A percentile compares a stretch with the other conserved stretches of the same genome.
Evolutionary conservation across 352 stramenopile genomes (phyloP).

Genomic region (Globisporangium paroecandrum): DNA sequence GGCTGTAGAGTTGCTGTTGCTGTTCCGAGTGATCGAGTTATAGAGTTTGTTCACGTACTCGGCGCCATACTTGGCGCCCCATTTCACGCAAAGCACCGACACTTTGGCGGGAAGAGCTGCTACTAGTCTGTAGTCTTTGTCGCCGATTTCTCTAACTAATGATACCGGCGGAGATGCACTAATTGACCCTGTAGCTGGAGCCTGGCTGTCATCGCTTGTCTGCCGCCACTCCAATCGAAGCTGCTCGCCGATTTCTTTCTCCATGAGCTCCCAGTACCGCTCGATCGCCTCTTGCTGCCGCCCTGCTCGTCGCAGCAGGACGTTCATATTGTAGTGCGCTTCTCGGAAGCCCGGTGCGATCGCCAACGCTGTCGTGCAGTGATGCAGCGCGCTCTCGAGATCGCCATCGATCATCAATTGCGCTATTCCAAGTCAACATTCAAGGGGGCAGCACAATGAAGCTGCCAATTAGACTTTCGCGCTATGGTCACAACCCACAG

Average conservation of each 20-base stretch:
- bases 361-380: conserved; percentile 34
- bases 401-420: conserved; percentile 35
- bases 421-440: conserved; percentile 13
- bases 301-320: conserved; percentile 46
- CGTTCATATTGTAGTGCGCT: conserved; percentile 64
- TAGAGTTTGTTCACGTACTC: conserved; percentile 85
- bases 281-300: conserved; percentile 41
- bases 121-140: conserved; percentile 87
- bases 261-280: conserved; percentile 57
- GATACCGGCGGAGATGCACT: neutral
- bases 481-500: neutral
- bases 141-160: conserved; percentile 95
- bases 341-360: conserved; percentile 28
- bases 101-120: conserved; percentile 13
- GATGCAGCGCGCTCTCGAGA: conserved; percentile 31
- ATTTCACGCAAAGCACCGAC: conserved; percentile 81
- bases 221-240: conserved; percentile 45
- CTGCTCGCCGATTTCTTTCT: conserved; percentile 74
- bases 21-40: conserved; percentile 34
- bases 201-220: conserved; percentile 30
- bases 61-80: conserved; percentile 74
- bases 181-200: neutral
- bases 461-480: neutral
- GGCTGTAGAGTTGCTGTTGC: neutral
- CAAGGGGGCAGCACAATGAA: neutral